phyloP scores from a whole-genome alignment of 805 yeast genomes.

The Wickerhamomyces bovis region DNA sequence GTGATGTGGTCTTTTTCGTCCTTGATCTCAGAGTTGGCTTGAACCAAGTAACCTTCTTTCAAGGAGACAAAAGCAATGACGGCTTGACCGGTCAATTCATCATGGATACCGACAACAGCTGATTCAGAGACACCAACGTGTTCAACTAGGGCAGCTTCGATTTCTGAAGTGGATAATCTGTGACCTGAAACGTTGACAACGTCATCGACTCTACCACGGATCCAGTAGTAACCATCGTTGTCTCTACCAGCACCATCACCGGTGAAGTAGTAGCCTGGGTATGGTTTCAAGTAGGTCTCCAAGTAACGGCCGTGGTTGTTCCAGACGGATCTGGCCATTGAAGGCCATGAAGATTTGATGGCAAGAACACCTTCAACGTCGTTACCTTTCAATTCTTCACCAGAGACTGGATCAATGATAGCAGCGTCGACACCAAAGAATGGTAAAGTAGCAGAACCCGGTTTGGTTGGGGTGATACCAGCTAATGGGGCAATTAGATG shows the following conservation, averaged over 20 bases:
- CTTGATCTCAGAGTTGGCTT: conserved; percentile 23
- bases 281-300: conserved; percentile 90
- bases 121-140: conserved; percentile 81
- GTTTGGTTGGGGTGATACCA: conserved; percentile 91
- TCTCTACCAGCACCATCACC: conserved; percentile 99
- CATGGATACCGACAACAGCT: conserved; percentile 95
- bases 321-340: conserved; percentile 96
- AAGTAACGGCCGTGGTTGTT: conserved; percentile 79
- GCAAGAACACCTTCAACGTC: conserved; percentile 97
- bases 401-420: conserved; percentile 90
- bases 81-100: conserved; percentile 96
- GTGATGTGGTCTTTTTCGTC: conserved; percentile 27
- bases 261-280: conserved; percentile 90
- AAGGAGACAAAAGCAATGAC: conserved; percentile 91
- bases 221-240: conserved; percentile 95
- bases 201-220: conserved; percentile 96
- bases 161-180: conserved; percentile 96
- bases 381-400: conserved; percentile 75
- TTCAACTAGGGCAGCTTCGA: conserved; percentile 84
- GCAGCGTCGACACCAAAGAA: conserved; percentile 91
- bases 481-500: conserved; percentile 93
- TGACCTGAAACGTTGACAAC: conserved; percentile 98
- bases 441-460: conserved; percentile 95
- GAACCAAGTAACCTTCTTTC: conserved; percentile 41
- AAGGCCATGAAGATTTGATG: conserved; percentile 89